Conservation (phyloP, 2,329 filamentous ascomycete genomes). For the Aureobasidium leucospermi region DNA sequence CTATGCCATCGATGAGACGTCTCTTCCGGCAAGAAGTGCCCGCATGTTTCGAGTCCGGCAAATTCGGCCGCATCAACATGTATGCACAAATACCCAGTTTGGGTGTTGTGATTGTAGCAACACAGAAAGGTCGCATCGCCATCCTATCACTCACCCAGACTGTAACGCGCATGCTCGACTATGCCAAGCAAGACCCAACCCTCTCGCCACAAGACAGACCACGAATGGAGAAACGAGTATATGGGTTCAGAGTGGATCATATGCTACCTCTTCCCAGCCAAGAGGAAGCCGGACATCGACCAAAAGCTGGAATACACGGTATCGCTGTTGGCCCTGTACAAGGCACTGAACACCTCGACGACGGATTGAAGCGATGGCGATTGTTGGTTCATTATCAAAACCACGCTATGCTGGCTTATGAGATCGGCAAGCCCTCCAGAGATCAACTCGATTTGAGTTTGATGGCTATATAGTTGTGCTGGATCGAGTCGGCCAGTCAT, state of each 20-base stretch:
- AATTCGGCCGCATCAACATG: constrained; percentile 53
- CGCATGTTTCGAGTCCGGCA: constrained; percentile 19
- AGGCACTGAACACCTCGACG: constrained; percentile 28
- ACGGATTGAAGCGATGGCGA: constrained; percentile 48
- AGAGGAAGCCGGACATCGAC: constrained; percentile 40
- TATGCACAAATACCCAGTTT: constrained; percentile 60
- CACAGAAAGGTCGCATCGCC: constrained; percentile 57
- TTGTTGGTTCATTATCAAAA: constrained; percentile 66
- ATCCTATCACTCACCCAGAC: constrained; percentile 52
- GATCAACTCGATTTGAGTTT: constrained; percentile 3
- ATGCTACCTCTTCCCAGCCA: constrained; percentile 50
- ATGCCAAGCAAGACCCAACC: neutral
- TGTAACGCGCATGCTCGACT: neutral
- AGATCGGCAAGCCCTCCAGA: constrained; percentile 39
- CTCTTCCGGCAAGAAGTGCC: constrained; percentile 30
- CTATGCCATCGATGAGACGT: constrained; percentile 22
- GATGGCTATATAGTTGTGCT: neutral
- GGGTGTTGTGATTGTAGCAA: constrained; percentile 60
- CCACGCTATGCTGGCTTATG: constrained; percentile 63
- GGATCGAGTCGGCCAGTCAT: no score
- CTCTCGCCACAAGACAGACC: neutral
- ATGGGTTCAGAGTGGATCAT: constrained; percentile 48
- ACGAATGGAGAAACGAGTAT: constrained; percentile 20
- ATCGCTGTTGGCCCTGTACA: constrained; percentile 61
- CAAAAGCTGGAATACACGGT: constrained; percentile 53